phyloP scores from a whole-genome alignment of 192 early-diverging fungal species.

The Glomus cerebriforme region DNA sequence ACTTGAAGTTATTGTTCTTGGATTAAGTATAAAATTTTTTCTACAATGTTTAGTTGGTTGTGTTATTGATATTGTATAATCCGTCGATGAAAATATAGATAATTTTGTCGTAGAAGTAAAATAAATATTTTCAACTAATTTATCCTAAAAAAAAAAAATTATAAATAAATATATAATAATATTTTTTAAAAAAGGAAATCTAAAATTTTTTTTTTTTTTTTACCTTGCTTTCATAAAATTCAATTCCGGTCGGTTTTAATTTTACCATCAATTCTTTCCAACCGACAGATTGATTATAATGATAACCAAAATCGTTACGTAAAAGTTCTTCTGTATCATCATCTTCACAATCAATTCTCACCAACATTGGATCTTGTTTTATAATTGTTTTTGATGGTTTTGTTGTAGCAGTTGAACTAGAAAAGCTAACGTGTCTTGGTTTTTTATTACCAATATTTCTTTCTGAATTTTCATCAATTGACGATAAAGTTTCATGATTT shows the following conservation, averaged over 20 bases:
- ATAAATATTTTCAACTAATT: background rate
- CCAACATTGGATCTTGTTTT: background rate
- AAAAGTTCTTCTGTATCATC: background rate
- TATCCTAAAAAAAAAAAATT: background rate
- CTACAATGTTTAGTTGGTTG: conserved; percentile 33
- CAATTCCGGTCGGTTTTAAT: background rate
- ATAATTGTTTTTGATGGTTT: background rate
- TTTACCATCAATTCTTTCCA: background rate
- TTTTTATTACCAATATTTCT: too few relatives aligned
- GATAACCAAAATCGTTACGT: background rate
- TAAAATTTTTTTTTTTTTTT: background rate
- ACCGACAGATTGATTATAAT: background rate
- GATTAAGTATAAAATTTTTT: conserved; percentile 37
- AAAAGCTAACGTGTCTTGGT: background rate
- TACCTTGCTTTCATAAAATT: background rate
- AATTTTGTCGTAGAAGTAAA: conserved; percentile 8
- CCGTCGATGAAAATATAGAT: conserved; percentile 37
- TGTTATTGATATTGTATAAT: conserved; percentile 40
- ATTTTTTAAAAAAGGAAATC: background rate
- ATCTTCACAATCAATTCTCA: background rate
- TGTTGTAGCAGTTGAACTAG: background rate
- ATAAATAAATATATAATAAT: too few relatives aligned
- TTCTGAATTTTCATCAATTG: too few relatives aligned
- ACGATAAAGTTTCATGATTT: background rate
- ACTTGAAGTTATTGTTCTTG: conserved; percentile 33